A percentile compares a stretch with the other conserved stretches of the same genome.
Evolutionary conservation across 176 grass and related monocot genomes (phyloP).

Genomic region (Pontederia crassipes): DNA sequence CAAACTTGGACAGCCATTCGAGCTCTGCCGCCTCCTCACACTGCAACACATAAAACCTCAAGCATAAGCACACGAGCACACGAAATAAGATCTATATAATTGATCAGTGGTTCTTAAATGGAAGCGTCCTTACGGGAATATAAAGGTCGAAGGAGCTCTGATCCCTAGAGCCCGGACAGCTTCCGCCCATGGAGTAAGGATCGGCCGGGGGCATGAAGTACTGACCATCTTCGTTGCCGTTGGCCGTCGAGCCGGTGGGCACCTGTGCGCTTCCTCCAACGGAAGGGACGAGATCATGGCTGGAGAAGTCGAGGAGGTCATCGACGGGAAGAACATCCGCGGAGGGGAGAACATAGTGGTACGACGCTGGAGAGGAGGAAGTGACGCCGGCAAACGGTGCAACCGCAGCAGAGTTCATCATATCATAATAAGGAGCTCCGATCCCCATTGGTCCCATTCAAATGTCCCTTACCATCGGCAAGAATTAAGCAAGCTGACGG

Average conservation of each 20-base stretch:
- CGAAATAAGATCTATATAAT: slow-evolving; percentile 2
- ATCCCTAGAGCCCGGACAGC: slow-evolving; percentile 10
- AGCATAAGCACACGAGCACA: not conserved
- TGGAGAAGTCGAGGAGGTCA: slow-evolving; percentile 70
- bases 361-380: slow-evolving; percentile 16
- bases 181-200: slow-evolving; percentile 13
- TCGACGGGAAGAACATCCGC: slow-evolving; percentile 60
- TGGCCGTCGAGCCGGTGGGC: slow-evolving; percentile 14
- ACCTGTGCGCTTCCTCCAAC: not conserved
- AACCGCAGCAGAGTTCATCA: slow-evolving; percentile 7
- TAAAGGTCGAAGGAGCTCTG: slow-evolving; percentile 70
- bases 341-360: slow-evolving; percentile 50
- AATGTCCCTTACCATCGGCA: slow-evolving; percentile 42
- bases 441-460: slow-evolving; percentile 22
- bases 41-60: slow-evolving; percentile 23
- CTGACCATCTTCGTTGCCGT: slow-evolving; percentile 4
- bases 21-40: slow-evolving; percentile 94
- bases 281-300: slow-evolving; percentile 56
- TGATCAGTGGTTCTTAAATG: not conserved
- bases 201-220: not conserved
- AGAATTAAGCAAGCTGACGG: slow-evolving; percentile 51
- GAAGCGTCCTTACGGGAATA: slow-evolving; percentile 62
- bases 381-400: slow-evolving; percentile 3
- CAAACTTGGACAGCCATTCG: slow-evolving; percentile 98
- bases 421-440: slow-evolving; percentile 9